Percentiles rank a stretch among this genome's conserved stretches.
phyloP scores from a whole-genome alignment of 192 early-diverging fungal species.

The Thamnidium elegans region DNA sequence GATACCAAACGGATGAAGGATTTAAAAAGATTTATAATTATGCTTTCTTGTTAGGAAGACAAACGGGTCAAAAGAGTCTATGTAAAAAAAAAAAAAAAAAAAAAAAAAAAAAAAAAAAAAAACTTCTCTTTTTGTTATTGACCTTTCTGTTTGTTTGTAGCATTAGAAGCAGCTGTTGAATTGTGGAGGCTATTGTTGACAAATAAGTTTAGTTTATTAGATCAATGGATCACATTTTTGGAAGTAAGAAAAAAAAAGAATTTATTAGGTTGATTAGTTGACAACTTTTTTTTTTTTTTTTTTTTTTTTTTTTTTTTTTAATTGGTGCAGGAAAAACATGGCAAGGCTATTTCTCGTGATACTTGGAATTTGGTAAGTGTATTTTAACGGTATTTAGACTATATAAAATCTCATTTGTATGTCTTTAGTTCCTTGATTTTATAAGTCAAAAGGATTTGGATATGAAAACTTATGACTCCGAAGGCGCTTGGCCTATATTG shows the following conservation, averaged over 20 bases:
- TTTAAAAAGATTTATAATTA: slow-evolving; percentile 75
- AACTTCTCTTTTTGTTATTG: too few species aligned
- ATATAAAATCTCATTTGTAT: neutral
- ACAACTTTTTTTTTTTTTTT: too few species aligned
- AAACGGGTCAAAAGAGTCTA: slow-evolving; percentile 72
- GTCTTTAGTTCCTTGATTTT: slow-evolving; percentile 70
- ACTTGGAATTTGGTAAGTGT: slow-evolving; percentile 75
- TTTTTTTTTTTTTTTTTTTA: neutral
- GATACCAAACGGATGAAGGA: slow-evolving; percentile 50
- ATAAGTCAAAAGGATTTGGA: slow-evolving; percentile 56
- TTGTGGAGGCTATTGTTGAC: slow-evolving; percentile 70
- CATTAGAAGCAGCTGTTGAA: slow-evolving; percentile 70
- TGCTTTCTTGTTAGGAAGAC: slow-evolving; percentile 71
- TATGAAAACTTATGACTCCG: slow-evolving; percentile 69
- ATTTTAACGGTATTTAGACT: neutral
- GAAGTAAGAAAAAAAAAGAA: slow-evolving; percentile 33
- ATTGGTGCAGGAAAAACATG: slow-evolving; percentile 59
- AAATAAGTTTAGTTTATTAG: slow-evolving; percentile 60
- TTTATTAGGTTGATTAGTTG: too few species aligned
- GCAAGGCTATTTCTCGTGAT: slow-evolving; percentile 76
- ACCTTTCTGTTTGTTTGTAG: slow-evolving; percentile 31
- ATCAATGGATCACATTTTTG: slow-evolving; percentile 69
- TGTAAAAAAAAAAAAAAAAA: slow-evolving; percentile 37
- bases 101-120: neutral
- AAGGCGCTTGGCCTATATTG: slow-evolving; percentile 83